Percentiles rank a stretch among this genome's conserved stretches.
phyloP scores from a whole-genome alignment of 352 stramenopile genomes.

The Phytopythium helicoides region DNA sequence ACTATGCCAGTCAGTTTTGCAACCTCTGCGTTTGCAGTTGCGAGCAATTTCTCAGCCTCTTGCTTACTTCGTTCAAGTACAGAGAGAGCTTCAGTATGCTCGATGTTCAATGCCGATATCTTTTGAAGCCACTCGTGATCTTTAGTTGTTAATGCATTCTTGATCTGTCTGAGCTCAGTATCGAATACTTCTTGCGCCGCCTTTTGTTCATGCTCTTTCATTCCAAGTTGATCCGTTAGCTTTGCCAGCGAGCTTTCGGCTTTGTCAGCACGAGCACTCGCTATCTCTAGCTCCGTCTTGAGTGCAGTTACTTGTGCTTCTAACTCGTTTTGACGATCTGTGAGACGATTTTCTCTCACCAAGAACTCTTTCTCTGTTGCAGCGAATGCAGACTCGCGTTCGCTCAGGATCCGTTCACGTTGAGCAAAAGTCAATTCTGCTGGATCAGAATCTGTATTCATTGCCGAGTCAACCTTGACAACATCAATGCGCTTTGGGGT shows the following conservation, averaged over 20 bases:
- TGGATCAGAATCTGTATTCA: slow-evolving; percentile 54
- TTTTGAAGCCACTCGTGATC: slow-evolving; percentile 16
- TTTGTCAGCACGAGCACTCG: slow-evolving; percentile 15
- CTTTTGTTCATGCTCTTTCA: slow-evolving; percentile 25
- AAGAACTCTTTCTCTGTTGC: slow-evolving; percentile 36
- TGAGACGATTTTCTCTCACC: slow-evolving; percentile 29
- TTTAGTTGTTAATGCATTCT: slow-evolving; percentile 11
- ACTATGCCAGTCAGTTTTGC: slow-evolving; percentile 10
- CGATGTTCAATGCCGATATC: slow-evolving; percentile 7
- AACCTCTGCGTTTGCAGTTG: slow-evolving; percentile 19
- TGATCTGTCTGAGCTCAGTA: slow-evolving; percentile 1
- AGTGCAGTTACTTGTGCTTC: slow-evolving; percentile 25
- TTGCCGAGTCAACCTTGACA: slow-evolving; percentile 46
- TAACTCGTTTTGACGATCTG: slow-evolving; percentile 27
- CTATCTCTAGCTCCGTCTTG: slow-evolving; percentile 19
- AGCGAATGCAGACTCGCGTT: slow-evolving; percentile 30
- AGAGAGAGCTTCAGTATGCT: slow-evolving; percentile 19
- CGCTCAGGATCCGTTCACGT: slow-evolving; percentile 30
- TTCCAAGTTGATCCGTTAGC: slow-evolving; percentile 20
- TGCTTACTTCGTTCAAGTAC: slow-evolving; percentile 9
- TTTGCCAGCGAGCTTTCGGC: slow-evolving; percentile 27
- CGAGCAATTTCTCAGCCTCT: slow-evolving; percentile 12
- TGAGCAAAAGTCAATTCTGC: slow-evolving; percentile 43
- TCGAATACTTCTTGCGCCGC: slow-evolving; percentile 8
- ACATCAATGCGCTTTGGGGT: slow-evolving; percentile 11